Percentiles rank a stretch among this genome's conserved stretches.
Evolutionary conservation across 2,329 filamentous ascomycete species (phyloP).

Genomic region (Botrytis cinerea): DNA sequence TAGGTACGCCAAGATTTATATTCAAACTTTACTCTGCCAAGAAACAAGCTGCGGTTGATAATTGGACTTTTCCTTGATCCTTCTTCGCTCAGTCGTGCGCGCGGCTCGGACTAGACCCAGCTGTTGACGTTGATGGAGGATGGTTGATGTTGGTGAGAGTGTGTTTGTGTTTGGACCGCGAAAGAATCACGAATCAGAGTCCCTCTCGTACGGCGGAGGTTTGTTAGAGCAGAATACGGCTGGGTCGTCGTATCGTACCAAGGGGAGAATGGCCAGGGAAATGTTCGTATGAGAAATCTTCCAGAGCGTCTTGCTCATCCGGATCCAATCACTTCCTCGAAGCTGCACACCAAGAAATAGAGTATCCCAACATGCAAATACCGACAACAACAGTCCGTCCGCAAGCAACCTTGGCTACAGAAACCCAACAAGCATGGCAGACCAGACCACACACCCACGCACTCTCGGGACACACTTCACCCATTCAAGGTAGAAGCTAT

Average conservation of each 20-base stretch:
- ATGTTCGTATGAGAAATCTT: no score
- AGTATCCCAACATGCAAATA: not conserved
- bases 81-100: no score
- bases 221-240: no score
- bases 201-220: no score
- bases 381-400: not conserved
- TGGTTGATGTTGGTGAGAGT: not conserved
- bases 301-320: no score
- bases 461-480: not conserved
- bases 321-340: not conserved
- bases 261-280: no score
- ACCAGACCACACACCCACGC: not conserved
- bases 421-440: no score
- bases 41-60: not conserved
- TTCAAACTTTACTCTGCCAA: not conserved
- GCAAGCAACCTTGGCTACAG: no score
- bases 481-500: constrained; percentile 1
- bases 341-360: not conserved
- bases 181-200: not conserved
- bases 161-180: not conserved
- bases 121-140: not conserved
- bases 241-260: no score
- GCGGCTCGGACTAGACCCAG: not conserved
- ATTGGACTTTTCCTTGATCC: not conserved
- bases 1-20: not conserved